Base-by-base conservation (phyloP, 352 stramenopile genomes). In the Thalassiosira livingstoniorum region DNA sequence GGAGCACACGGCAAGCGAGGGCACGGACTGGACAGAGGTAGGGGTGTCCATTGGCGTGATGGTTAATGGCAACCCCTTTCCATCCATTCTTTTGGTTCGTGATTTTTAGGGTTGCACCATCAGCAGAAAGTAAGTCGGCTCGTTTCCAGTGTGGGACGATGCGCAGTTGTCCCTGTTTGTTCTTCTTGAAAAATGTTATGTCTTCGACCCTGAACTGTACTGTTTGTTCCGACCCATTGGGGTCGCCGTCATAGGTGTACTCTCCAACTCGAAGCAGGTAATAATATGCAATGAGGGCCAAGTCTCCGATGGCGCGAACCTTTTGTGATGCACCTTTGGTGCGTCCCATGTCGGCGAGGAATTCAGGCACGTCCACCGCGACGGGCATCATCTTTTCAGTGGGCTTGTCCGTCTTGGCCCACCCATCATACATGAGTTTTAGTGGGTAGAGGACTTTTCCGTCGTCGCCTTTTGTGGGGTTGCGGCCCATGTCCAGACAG, bases 261-360 rank as follows among this genome's bases (percentile, higher is more conserved):
- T 82, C 75, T 1, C 75, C 75, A 3, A 76, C 43, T 1, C 75
- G 42, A 2, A 78, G 64, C 3, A 82, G 55, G 32, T 63, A 82
- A n/a, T 77, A 82, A 27, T 64, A 82, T 3, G 75, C 66, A 2
- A 82, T 66, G 0, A 71, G n/a, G 1, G 39, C 25, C 34, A 65
- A 55, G 37, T 75, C 53, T 3, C 54, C 68, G 4, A 43, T 42
- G 23, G 68, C 69, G 2, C 15, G 5, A 11, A 47, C 0, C 13
- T 35, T 10, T 70, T 60, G 21, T 27, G 57, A 51, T 35, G 42
- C 58, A 1, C 2, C 25, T 7, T 27, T 13, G 2, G 2, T n/a
- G 21, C 25, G 5, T 10, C 18, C 27, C 10, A 23, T 42, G 5
- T 39, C 25, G 5, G 18, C 18, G 1, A 63, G 13, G 3, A 47